Base-by-base conservation (phyloP, 306 rosid species). In the Pueraria montana region DNA sequence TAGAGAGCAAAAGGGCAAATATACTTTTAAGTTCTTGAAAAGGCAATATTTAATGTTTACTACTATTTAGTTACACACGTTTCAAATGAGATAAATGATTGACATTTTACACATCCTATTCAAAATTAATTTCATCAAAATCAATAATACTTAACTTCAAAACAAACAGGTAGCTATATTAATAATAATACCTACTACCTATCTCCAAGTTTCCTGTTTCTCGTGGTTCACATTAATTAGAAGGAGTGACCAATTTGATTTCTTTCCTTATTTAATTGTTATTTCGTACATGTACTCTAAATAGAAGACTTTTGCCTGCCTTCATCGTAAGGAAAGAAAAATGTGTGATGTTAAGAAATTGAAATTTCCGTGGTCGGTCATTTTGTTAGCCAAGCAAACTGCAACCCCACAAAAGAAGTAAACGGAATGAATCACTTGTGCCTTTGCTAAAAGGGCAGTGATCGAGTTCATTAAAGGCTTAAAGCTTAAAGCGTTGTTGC, bases 351-450 rank as follows among this genome's bases (percentile, higher is more conserved):
- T 13, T 40, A 63, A 52, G 40, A 50, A 55, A 55, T 17, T 66
- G 17, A 53, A 74, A 46, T 67, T 7, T 30, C 40, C 78, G 27
- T 80, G 78, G 85, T 68, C 74, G 82, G 85, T 80, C 74, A 74
- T 74, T 80, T 66, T 56, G n/a, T 80, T 53, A 36, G 30, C 13
- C 38, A 66, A 12, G 42, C 46, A 65, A 66, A 78, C 40, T 8
- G 7, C 43, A 66, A 67, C 82, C 86, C 24, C 72, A 36, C 24
- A 11, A 77, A 13, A 77, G 27, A 69, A 55, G 58, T 69, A 36
- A 83, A 66, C 52, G 3, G 18, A 76, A 34, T 38, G 69, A 49
- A 49, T 83, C 79, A 43, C 67, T 24, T 5, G 20, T 66, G 32
- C 58, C 78, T 80, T 75, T 8, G 27, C 40, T 67, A 12, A 79